Evolutionary conservation across 352 stramenopile species (phyloP), one percentile per base, ranked within the genome.

Genomic region (Phytophthora cryptogea): DNA sequence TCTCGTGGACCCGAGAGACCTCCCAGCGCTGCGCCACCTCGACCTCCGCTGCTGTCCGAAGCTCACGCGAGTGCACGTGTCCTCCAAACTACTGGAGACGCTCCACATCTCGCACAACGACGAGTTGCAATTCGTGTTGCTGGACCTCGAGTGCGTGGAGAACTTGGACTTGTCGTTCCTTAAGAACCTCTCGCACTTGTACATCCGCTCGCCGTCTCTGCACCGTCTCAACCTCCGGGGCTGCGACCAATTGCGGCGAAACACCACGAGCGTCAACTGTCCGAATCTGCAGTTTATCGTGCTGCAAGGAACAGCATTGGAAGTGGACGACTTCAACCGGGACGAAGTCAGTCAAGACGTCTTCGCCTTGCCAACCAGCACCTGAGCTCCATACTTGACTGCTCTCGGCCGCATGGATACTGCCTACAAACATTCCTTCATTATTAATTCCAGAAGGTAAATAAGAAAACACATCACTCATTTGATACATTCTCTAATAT

Each of bases 91-190:
- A n/a, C 65, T 92, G 6, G 49, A 79, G 27, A 46, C 13, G 0
- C 54, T 89, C 35, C 43, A 86, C 14, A 44, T 92, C 23, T 66
- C 68, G 9, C 50, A 76, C 8, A 88, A 77, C 33, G 60, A 74
- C 28, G 60, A 67, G 13, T 62, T 90, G 30, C 66, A 85, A 54
- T 67, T 66, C 42, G 26, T 85, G 14, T 31, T 86, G 9, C 63
- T 90, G 28, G 70, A 89, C 44, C 30, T 90, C 2, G 57, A 73
- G 26, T 31, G 27, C 1, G 51, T 66, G 1, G 58, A 47, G n/a
- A 40, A 54, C 0, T 56, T 90, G 14, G 72, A 92, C 37, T 54
- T 90, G 47, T 88, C 83, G n/a, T 87, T 80, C 26, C 61, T 90
- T 28, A 80, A 80, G 60, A 70, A 65, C 13, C 59, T 92, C 42